Percentiles rank a stretch among this genome's conserved stretches.
phyloP scores from a whole-genome alignment of 2,329 filamentous ascomycete genomes.

The Beauveria medogensis region DNA sequence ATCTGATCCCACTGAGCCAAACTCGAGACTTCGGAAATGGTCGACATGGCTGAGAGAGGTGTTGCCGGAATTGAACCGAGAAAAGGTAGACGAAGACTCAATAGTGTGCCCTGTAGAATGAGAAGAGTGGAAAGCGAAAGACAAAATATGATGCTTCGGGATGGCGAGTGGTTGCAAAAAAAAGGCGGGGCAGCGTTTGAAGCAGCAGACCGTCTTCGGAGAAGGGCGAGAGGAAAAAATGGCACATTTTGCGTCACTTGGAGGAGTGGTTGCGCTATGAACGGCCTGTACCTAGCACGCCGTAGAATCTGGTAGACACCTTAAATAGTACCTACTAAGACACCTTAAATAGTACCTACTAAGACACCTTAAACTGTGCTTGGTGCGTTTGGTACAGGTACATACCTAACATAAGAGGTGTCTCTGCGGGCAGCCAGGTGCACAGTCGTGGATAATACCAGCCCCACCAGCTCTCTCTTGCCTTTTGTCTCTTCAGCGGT shows the following conservation, averaged over 20 bases:
- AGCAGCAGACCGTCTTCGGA: constrained; percentile 11
- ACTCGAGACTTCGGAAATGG: constrained; percentile 67
- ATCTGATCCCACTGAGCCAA: constrained; percentile 66
- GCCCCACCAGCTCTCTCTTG: neutral
- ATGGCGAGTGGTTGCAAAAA: constrained; percentile 14
- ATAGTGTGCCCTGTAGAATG: neutral
- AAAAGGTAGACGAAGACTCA: neutral
- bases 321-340: too few species aligned
- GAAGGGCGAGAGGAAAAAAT: constrained; percentile 5
- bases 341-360: neutral
- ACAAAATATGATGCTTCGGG: constrained; percentile 7
- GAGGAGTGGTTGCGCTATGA: constrained; percentile 8
- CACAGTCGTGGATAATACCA: neutral
- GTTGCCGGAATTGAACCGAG: neutral
- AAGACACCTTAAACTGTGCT: neutral
- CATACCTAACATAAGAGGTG: too few species aligned
- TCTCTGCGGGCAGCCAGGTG: too few species aligned
- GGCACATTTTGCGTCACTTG: constrained; percentile 19
- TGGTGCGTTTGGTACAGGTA: too few species aligned
- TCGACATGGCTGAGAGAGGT: constrained; percentile 50
- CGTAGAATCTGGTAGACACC: neutral
- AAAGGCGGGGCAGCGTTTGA: constrained; percentile 14
- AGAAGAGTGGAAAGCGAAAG: neutral
- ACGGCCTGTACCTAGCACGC: neutral
- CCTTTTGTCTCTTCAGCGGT: neutral